Evolutionary conservation across 306 rosid genomes (phyloP).

Genomic region (Geum urbanum): DNA sequence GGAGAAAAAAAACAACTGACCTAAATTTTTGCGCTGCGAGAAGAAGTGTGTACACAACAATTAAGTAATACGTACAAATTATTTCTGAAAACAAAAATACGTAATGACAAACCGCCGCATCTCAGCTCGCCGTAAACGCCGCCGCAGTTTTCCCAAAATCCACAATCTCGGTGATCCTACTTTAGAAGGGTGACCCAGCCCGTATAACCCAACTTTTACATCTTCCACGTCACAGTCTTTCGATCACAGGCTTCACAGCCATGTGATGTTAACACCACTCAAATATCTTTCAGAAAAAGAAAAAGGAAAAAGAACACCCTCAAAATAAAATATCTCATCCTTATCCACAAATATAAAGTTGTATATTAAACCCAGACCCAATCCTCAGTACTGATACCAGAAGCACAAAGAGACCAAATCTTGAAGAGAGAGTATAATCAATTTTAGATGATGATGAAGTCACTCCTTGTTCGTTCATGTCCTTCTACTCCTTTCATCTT

Average conservation of each 20-base stretch:
- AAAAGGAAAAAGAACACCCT: neutral
- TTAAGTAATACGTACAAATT: too few species aligned
- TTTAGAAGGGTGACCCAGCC: neutral
- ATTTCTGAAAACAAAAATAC: too few species aligned
- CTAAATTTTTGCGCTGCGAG: too few species aligned
- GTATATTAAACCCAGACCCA: neutral
- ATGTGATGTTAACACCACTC: neutral
- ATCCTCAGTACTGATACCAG: neutral
- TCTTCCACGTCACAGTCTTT: neutral
- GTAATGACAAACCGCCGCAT: neutral
- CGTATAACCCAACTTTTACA: neutral
- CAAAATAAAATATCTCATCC: slow-evolving; percentile 21
- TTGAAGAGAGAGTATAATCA: neutral
- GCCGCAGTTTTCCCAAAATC: neutral
- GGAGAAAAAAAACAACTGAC: too few species aligned
- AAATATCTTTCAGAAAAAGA: slow-evolving; percentile 6
- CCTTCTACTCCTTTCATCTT: slow-evolving; percentile 37
- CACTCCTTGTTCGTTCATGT: slow-evolving; percentile 40
- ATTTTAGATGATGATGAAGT: slow-evolving; percentile 27
- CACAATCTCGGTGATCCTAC: slow-evolving; percentile 10
- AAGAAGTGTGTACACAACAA: too few species aligned
- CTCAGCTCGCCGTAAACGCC: too few species aligned
- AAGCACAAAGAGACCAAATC: neutral
- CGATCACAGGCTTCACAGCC: neutral
- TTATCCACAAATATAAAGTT: slow-evolving; percentile 16